These are phyloP conservation scores for Puccinia polysora DNA, from an alignment of 1,284 basidiomycete genomes.

Conservation along the genomic window DNA sequence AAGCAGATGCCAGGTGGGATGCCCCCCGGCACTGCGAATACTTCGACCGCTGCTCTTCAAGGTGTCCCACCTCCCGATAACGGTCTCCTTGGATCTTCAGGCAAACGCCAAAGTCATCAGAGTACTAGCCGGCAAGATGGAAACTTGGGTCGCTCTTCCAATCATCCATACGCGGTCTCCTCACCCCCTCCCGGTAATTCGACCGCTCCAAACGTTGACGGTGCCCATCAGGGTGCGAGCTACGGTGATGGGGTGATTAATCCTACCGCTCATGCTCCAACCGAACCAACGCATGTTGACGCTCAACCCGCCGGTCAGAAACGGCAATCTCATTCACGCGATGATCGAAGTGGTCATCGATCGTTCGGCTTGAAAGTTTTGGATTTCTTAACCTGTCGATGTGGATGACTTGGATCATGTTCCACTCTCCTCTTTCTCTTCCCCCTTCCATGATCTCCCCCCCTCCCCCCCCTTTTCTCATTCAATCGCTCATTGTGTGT, in stretches of 20 bases:
- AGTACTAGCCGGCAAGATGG: slow-evolving; percentile 8
- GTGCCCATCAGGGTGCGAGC: neutral
- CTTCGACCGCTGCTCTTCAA: slow-evolving; percentile 27
- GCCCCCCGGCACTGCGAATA: neutral
- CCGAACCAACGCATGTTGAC: no score
- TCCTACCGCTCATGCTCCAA: neutral
- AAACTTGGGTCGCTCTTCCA: slow-evolving; percentile 2
- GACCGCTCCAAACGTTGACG: neutral
- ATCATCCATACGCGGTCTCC: slow-evolving; percentile 14
- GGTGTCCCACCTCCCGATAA: slow-evolving; percentile 29
- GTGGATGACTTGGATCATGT: neutral
- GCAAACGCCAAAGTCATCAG: slow-evolving; percentile 9
- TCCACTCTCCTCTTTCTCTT: neutral
- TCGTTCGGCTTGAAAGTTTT: slow-evolving; percentile 31
- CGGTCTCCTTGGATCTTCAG: neutral
- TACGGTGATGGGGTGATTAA: neutral
- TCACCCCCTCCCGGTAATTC: neutral
- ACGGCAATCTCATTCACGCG: neutral
- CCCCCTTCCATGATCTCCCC: neutral
- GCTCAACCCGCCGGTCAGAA: slow-evolving; percentile 8
- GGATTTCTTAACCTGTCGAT: slow-evolving; percentile 40
- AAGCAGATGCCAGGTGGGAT: slow-evolving; percentile 23
- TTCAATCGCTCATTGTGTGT: neutral
- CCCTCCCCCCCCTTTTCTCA: neutral
- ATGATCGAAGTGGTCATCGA: slow-evolving; percentile 2